A percentile compares a stretch with the other conserved stretches of the same genome.
Conservation (phyloP, 2,329 filamentous ascomycete genomes). For the Diplodia corticola region DNA sequence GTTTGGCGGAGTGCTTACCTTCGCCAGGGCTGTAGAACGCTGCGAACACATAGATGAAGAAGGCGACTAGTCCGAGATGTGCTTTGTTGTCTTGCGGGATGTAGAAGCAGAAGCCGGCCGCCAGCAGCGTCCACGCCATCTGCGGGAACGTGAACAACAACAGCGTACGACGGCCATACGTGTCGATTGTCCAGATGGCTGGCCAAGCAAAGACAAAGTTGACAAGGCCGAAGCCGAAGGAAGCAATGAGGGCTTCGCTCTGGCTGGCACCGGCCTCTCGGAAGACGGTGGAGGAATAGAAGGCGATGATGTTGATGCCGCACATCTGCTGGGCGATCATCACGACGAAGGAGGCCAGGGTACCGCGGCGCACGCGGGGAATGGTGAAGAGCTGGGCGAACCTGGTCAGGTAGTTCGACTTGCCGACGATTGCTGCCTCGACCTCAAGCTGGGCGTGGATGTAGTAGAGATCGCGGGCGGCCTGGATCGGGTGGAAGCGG, state of each 20-base stretch:
- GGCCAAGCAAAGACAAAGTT: slow-evolving; percentile 50
- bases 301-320: slow-evolving; percentile 34
- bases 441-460: slow-evolving; percentile 34
- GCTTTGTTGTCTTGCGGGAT: slow-evolving; percentile 31
- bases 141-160: slow-evolving; percentile 49
- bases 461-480: slow-evolving; percentile 53
- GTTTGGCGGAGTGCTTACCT: no score
- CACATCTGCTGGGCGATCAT: slow-evolving; percentile 38
- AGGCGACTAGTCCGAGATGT: slow-evolving; percentile 38
- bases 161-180: slow-evolving; percentile 41
- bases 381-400: slow-evolving; percentile 29
- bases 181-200: slow-evolving; percentile 49
- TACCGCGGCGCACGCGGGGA: slow-evolving; percentile 32
- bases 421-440: slow-evolving; percentile 36
- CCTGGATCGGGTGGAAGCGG: slow-evolving; percentile 42
- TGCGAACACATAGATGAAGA: slow-evolving; percentile 54
- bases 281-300: slow-evolving; percentile 33
- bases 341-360: slow-evolving; percentile 31
- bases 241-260: slow-evolving; percentile 37
- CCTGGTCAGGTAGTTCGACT: slow-evolving; percentile 7
- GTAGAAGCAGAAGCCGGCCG: slow-evolving; percentile 46
- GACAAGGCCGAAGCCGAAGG: slow-evolving; percentile 47
- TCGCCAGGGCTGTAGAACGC: slow-evolving; percentile 52
- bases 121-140: slow-evolving; percentile 53
- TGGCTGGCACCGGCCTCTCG: slow-evolving; percentile 23